Evolutionary conservation across 1,139 yeast genomes (phyloP), one percentile per base, ranked within the genome.

Genomic region (Yamadazyma dushanensis): DNA sequence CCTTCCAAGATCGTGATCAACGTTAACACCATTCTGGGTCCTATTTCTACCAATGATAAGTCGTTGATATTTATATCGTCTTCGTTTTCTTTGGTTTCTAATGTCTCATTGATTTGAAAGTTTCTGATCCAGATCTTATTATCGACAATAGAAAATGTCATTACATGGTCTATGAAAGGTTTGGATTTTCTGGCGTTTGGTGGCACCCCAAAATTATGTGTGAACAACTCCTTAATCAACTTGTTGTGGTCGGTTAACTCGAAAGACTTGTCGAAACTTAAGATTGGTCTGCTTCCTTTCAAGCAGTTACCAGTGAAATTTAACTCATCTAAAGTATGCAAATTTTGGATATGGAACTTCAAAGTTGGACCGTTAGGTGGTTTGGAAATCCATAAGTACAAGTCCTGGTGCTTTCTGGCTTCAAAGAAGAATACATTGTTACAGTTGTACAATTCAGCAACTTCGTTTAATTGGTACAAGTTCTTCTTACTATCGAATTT

Each of bases 321-420:
- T 49, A 92, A 74, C 63, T 92, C 99, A 57, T 90, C 96, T 72
- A 89, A 81, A 28, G 97, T 92, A 63, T 94, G 98, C 66, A 92
- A 73, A 63, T 92, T 94, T 63, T 92, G 97, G 43, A 92, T 76
- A 59, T 85, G 95, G 62, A 92, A 90, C 65, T 94, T 92, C 55
- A 86, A 71, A 17, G 97, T 90, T 39, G 99, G 99, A 1, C 99
- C 99, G 59, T 92, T 92, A 32, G 98, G 98, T 18, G 97, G 95
- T 65, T 92, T 90, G 27, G 96, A 77, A 48, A 92, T 63, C 97
- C 97, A 92, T 60, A 92, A 64, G 61, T 94, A 92, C 56, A 92
- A 78, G 66, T 92, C 99, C 63, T 83, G 87, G 63, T 92, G 97
- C 66, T 94, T 92, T 69, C 97, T 82, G 40, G 96, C 90, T 64